These are phyloP conservation scores for Begonia fuchsioides DNA, from an alignment of 306 rosid species.

Conservation along the genomic window DNA sequence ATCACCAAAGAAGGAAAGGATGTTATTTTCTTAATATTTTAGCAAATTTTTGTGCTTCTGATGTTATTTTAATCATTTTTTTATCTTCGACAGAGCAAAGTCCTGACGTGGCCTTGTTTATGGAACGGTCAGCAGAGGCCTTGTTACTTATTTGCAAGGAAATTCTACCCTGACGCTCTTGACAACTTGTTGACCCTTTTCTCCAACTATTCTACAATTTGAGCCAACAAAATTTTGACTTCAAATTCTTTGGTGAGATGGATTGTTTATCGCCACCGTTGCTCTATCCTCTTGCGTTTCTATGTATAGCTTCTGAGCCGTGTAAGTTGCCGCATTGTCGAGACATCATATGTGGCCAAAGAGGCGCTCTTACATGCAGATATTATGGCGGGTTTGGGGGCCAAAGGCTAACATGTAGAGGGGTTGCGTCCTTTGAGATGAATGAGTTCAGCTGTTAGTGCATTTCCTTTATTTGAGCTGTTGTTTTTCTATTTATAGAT, in stretches of 20 bases:
- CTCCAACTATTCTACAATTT: conserved; percentile 62
- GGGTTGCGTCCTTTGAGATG: conserved; percentile 12
- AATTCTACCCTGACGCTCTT: conserved; percentile 68
- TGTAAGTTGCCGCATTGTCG: conserved; percentile 40
- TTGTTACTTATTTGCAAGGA: conserved; percentile 94
- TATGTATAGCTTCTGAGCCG: conserved; percentile 34
- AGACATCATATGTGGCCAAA: conserved; percentile 26
- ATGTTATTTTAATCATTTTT: neutral
- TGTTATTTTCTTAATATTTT: conserved; percentile 2
- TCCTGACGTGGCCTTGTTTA: conserved; percentile 89
- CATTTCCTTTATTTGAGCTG: neutral
- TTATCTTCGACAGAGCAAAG: conserved; percentile 51
- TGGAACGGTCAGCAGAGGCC: conserved; percentile 87
- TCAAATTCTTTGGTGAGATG: conserved; percentile 63
- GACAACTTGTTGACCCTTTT: conserved; percentile 52
- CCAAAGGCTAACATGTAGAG: conserved; percentile 8
- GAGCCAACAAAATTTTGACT: conserved; percentile 33
- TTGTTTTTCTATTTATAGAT: neutral
- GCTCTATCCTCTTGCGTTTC: conserved; percentile 1
- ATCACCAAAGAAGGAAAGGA: neutral
- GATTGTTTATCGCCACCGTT: conserved; percentile 24
- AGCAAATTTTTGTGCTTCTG: neutral
- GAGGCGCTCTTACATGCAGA: conserved; percentile 27
- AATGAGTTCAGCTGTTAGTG: neutral
- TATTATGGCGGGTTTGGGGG: conserved; percentile 12